phyloP scores from a whole-genome alignment of 2,329 filamentous ascomycete genomes.

The Xylaria sp. region DNA sequence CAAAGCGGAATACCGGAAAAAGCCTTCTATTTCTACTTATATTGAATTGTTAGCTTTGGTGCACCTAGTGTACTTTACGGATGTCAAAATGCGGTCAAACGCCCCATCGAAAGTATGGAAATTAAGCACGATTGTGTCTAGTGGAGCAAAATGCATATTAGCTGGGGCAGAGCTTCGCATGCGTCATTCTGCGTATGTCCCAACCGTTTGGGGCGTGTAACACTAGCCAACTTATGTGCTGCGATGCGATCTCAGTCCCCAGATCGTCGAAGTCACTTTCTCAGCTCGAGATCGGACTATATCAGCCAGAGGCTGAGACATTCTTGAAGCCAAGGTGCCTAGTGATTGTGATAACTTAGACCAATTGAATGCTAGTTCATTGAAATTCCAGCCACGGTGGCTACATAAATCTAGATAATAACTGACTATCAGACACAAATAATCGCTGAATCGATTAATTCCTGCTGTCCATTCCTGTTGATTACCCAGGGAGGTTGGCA shows the following conservation, averaged over 20 bases:
- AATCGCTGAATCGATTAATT: too few species aligned
- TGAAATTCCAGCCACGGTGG: slow-evolving; percentile 10
- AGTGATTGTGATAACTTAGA: slow-evolving; percentile 6
- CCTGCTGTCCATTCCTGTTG: too few species aligned
- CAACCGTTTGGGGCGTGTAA: slow-evolving; percentile 10
- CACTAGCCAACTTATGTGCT: not conserved
- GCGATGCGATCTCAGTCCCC: slow-evolving; percentile 11
- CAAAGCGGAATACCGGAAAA: slow-evolving; percentile 4
- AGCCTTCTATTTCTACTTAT: not conserved
- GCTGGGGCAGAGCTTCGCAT: not conserved
- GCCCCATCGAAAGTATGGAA: not conserved
- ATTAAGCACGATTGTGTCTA: not conserved
- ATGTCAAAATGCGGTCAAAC: not conserved
- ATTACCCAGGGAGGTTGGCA: not conserved
- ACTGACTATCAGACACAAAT: not conserved
- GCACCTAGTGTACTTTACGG: not conserved
- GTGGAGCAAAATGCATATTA: not conserved
- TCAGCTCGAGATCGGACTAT: slow-evolving; percentile 22
- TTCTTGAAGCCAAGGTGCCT: slow-evolving; percentile 4
- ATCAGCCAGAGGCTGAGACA: slow-evolving; percentile 26
- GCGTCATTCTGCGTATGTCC: slow-evolving; percentile 9
- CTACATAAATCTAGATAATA: not conserved
- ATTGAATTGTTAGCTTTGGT: not conserved
- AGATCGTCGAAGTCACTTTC: slow-evolving; percentile 20
- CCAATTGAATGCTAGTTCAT: slow-evolving; percentile 9